These are phyloP conservation scores for Carex cristatella DNA, from an alignment of 176 grass and related monocot species.

Conservation along the genomic window DNA sequence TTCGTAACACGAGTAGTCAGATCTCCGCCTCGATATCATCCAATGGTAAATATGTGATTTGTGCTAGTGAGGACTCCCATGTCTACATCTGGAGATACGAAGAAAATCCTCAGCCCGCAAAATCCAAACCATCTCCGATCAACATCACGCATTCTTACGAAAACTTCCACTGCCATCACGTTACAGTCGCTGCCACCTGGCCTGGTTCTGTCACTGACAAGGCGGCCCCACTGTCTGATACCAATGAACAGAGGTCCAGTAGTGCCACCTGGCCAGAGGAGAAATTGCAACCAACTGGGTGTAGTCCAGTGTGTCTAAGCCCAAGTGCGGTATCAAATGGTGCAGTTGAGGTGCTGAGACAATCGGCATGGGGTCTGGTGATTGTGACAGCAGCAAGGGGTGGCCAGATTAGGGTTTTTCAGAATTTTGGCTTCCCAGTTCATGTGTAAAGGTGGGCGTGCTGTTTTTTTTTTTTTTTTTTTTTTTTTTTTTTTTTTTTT, in stretches of 20 bases:
- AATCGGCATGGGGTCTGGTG: conserved; percentile 81
- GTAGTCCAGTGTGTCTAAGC: conserved; percentile 36
- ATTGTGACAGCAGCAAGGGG: conserved; percentile 73
- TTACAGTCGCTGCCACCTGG: conserved; percentile 83
- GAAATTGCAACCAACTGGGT: conserved; percentile 36
- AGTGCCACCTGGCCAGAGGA: conserved; percentile 42
- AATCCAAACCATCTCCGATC: conserved; percentile 52
- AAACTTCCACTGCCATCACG: conserved; percentile 75
- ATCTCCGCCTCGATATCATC: conserved; percentile 82
- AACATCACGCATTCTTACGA: conserved; percentile 84
- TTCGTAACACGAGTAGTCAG: conserved; percentile 94
- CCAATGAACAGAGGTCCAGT: conserved; percentile 23
- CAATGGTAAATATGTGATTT: conserved; percentile 91
- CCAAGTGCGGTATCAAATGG: conserved; percentile 44
- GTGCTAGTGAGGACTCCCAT: conserved; percentile 87
- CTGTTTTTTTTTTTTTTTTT: conserved; percentile 18
- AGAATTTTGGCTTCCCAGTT: conserved; percentile 96
- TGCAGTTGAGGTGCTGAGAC: conserved; percentile 43
- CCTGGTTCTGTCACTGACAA: conserved; percentile 41
- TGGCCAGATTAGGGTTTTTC: conserved; percentile 74
- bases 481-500: no score
- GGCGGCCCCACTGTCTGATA: conserved; percentile 23
- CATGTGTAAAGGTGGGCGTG: conserved; percentile 48
- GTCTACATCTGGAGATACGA: conserved; percentile 96
- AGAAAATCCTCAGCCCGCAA: conserved; percentile 61